phyloP scores from a whole-genome alignment of 2,329 filamentous ascomycete genomes.

The Colletotrichum noveboracense region DNA sequence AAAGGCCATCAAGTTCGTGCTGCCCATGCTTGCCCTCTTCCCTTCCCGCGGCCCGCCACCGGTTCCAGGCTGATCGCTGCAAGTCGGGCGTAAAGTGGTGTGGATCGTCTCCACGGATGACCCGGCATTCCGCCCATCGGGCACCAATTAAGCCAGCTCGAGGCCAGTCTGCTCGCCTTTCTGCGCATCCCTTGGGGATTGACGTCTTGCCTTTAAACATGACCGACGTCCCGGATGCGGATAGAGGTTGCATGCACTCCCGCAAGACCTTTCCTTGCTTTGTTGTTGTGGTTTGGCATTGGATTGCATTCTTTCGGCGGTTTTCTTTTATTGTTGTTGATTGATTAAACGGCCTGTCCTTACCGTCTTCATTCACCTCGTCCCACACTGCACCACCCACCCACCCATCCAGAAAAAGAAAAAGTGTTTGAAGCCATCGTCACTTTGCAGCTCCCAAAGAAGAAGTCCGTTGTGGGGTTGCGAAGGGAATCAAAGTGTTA shows the following conservation, averaged over 20 bases:
- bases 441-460: neutral
- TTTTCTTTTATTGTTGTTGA: neutral
- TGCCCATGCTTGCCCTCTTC: neutral
- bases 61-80: slow-evolving; percentile 19
- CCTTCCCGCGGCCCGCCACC: neutral
- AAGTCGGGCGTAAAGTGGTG: slow-evolving; percentile 15
- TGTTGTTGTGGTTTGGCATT: neutral
- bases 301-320: neutral
- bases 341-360: slow-evolving; percentile 1
- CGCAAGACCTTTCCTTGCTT: slow-evolving; percentile 18
- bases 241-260: neutral
- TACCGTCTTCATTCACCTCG: neutral
- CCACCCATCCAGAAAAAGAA: neutral
- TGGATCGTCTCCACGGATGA: slow-evolving; percentile 12
- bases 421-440: neutral
- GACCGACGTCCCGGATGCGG: neutral
- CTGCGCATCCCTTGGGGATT: neutral
- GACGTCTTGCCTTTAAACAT: slow-evolving; percentile 12
- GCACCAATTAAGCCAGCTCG: slow-evolving; percentile 6
- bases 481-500: neutral
- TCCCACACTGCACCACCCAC: neutral
- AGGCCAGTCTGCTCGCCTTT: neutral
- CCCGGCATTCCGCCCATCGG: slow-evolving; percentile 18
- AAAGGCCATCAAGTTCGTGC: neutral
- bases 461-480: neutral